Percentiles rank a stretch among this genome's conserved stretches.
Conservation (phyloP, 1,284 basidiomycete species). For the Heterobasidion irregulare region DNA sequence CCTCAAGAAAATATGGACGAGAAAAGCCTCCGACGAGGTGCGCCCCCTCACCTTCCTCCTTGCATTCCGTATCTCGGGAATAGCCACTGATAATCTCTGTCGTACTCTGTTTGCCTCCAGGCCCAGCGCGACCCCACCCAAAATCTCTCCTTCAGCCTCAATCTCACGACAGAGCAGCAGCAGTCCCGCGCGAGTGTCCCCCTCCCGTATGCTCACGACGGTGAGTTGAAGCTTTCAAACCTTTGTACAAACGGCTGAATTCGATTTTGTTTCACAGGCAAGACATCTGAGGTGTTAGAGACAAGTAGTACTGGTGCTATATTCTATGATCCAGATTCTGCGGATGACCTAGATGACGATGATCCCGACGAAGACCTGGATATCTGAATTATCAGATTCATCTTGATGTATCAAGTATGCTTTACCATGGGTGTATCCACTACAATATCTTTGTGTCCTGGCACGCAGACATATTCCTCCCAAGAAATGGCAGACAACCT, state of each 20-base stretch:
- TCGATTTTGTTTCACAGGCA: neutral
- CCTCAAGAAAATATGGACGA: constrained; percentile 38
- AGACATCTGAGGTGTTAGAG: neutral
- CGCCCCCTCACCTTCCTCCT: constrained; percentile 7
- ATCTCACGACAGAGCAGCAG: constrained; percentile 78
- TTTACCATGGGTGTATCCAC: neutral
- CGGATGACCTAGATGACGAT: constrained; percentile 84
- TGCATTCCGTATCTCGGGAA: neutral
- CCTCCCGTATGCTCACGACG: constrained; percentile 81
- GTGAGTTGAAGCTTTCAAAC: constrained; percentile 28
- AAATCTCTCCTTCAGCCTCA: constrained; percentile 77
- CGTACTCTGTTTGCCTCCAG: constrained; percentile 16
- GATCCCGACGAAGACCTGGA: constrained; percentile 87
- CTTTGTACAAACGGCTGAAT: neutral
- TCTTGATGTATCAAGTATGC: neutral
- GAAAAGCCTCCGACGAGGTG: constrained; percentile 34
- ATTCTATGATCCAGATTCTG: constrained; percentile 78
- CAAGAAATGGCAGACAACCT: too few relatives aligned
- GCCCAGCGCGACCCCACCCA: constrained; percentile 47
- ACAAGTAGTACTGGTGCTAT: constrained; percentile 33
- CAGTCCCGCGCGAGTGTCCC: constrained; percentile 73
- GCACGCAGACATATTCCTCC: too few relatives aligned
- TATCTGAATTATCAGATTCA: constrained; percentile 34
- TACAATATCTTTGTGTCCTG: too few relatives aligned
- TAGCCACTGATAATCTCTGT: neutral